A percentile compares a stretch with the other conserved stretches of the same genome.
Conservation (phyloP, 495 filamentous ascomycete species). For the Massariosphaeria phaeospora region DNA sequence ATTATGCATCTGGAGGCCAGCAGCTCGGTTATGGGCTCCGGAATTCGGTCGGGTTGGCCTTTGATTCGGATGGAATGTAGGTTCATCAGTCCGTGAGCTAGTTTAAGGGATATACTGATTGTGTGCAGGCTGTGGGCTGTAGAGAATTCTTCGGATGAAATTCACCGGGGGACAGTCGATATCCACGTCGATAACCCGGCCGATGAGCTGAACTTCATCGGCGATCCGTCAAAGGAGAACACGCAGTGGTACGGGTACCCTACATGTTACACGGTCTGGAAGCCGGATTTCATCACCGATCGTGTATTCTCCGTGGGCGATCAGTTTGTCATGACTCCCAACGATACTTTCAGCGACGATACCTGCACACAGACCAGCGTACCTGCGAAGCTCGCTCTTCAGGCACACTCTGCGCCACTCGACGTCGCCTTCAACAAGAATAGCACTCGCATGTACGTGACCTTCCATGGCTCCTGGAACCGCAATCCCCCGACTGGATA, state of each 20-base stretch:
- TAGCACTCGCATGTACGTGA: conserved; percentile 24
- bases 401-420: conserved; percentile 28
- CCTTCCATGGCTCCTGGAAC: conserved; percentile 32
- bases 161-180: conserved; percentile 18
- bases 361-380: conserved; percentile 8
- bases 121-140: conserved; percentile 24
- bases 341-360: conserved; percentile 19
- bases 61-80: conserved; percentile 27
- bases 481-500: conserved; percentile 20
- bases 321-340: conserved; percentile 29
- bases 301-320: conserved; percentile 16
- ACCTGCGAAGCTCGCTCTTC: conserved; percentile 4
- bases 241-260: conserved; percentile 34
- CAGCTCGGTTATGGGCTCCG: conserved; percentile 29
- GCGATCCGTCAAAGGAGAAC: conserved; percentile 19
- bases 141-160: conserved; percentile 30
- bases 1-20: conserved; percentile 21
- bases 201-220: conserved; percentile 31
- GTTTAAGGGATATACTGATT: not conserved
- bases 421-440: conserved; percentile 27
- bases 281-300: conserved; percentile 21
- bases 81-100: not conserved
- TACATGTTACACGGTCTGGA: conserved; percentile 30
- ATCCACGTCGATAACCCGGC: conserved; percentile 32
- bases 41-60: conserved; percentile 28